Percentiles rank a stretch among this genome's conserved stretches.
These are phyloP conservation scores for Umbelopsis sp. DNA, from an alignment of 371 early-diverging fungal genomes.

Conservation along the genomic window DNA sequence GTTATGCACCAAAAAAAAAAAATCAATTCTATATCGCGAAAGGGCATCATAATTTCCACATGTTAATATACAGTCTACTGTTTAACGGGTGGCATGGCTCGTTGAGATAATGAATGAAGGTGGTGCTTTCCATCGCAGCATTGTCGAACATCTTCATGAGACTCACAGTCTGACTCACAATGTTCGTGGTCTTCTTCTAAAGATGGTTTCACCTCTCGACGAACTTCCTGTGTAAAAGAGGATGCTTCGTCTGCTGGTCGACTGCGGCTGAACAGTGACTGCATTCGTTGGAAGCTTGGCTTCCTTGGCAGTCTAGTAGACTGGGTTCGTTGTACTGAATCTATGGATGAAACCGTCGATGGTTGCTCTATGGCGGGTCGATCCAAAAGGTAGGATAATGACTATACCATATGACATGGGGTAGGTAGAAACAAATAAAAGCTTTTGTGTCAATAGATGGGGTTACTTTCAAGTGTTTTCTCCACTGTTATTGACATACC, in stretches of 20 bases:
- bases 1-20: no score
- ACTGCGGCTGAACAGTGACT: slow-evolving; percentile 22
- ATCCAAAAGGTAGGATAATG: slow-evolving; percentile 31
- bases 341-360: not conserved
- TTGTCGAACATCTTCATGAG: slow-evolving; percentile 35
- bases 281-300: slow-evolving; percentile 20
- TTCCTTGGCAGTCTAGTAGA: slow-evolving; percentile 14
- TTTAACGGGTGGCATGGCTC: not conserved
- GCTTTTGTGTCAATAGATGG: no score
- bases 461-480: no score
- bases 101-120: slow-evolving; percentile 30
- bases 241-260: not conserved
- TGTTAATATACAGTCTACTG: not conserved
- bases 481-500: slow-evolving; percentile 24
- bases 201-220: not conserved
- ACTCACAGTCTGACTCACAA: slow-evolving; percentile 39
- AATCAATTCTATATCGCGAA: no score
- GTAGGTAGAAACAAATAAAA: not conserved
- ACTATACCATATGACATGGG: slow-evolving; percentile 28
- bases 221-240: slow-evolving; percentile 20
- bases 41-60: no score
- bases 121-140: slow-evolving; percentile 50
- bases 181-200: slow-evolving; percentile 28
- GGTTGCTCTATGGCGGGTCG: slow-evolving; percentile 23
- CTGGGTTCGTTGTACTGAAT: slow-evolving; percentile 11